Evolutionary conservation across 768 basidiomycete species (phyloP).

Genomic region (Phaffia australis): DNA sequence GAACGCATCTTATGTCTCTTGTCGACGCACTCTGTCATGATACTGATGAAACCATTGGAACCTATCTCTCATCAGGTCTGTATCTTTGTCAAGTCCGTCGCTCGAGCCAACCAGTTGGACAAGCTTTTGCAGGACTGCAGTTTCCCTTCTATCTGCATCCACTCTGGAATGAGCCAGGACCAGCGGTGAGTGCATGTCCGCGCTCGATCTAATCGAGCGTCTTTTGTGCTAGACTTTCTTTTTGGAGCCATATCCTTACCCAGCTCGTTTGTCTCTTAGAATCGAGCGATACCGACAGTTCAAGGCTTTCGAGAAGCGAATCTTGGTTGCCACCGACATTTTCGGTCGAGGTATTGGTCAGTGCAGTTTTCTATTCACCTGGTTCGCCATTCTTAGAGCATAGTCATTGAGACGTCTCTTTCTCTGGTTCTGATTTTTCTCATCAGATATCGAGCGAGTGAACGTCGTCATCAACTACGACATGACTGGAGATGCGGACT

Average conservation of each 20-base stretch:
- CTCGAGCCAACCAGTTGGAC: slow-evolving; percentile 90
- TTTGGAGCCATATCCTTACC: not conserved
- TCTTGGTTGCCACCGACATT: slow-evolving; percentile 96
- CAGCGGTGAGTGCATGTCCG: slow-evolving; percentile 60
- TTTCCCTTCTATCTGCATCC: slow-evolving; percentile 95
- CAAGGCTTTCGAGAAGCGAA: slow-evolving; percentile 99
- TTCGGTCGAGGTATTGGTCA: slow-evolving; percentile 63
- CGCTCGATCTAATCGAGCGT: not conserved
- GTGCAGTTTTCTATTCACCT: not conserved
- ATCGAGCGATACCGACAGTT: slow-evolving; percentile 94
- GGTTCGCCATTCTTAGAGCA: not conserved
- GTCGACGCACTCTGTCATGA: not conserved
- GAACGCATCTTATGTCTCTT: not conserved
- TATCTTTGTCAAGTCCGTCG: slow-evolving; percentile 97
- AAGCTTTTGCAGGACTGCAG: slow-evolving; percentile 92
- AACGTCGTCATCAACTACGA: slow-evolving; percentile 99
- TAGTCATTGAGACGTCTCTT: too few relatives aligned
- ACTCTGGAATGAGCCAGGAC: slow-evolving; percentile 86
- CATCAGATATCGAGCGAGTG: slow-evolving; percentile 83
- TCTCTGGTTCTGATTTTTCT: not conserved
- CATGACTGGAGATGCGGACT: slow-evolving; percentile 91
- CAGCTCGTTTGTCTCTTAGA: slow-evolving; percentile 41
- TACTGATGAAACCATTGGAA: not conserved
- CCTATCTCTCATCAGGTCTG: slow-evolving; percentile 60
- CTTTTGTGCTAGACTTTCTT: not conserved